phyloP scores from a whole-genome alignment of 2,329 filamentous ascomycete species.

The Leptoxyphium fumago region DNA sequence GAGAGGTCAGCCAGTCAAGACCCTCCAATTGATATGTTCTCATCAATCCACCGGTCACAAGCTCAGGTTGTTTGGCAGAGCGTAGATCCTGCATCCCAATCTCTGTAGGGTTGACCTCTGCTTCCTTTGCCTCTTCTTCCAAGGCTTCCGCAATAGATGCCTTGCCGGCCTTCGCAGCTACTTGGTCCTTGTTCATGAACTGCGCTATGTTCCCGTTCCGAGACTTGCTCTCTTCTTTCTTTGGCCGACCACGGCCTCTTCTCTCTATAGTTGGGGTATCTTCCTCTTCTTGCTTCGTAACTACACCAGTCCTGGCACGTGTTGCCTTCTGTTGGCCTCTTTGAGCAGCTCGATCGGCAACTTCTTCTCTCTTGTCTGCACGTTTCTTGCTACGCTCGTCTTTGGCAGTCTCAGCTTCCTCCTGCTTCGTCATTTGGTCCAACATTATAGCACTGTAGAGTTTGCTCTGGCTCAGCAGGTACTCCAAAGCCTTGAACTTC shows the following conservation, averaged over 20 bases:
- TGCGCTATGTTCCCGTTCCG: constrained; percentile 37
- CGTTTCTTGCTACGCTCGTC: constrained; percentile 31
- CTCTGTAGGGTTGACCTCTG: constrained; percentile 43
- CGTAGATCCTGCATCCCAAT: constrained; percentile 53
- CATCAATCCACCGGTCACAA: constrained; percentile 81
- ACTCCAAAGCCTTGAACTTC: constrained; percentile 38
- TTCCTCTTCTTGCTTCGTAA: constrained; percentile 5
- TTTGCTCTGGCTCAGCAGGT: constrained; percentile 38
- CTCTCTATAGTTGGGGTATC: constrained; percentile 6
- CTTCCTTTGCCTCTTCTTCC: constrained; percentile 42
- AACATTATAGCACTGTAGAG: constrained; percentile 38
- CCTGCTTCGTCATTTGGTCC: constrained; percentile 37
- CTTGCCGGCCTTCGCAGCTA: constrained; percentile 38
- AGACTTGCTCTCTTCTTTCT: constrained; percentile 18
- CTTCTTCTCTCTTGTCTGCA: constrained; percentile 30
- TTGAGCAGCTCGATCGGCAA: constrained; percentile 31
- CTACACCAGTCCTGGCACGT: constrained; percentile 17
- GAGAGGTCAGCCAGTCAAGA: constrained; percentile 72
- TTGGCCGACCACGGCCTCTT: constrained; percentile 19
- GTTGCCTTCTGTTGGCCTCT: constrained; percentile 33
- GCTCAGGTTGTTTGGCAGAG: constrained; percentile 72
- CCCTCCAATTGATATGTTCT: constrained; percentile 88
- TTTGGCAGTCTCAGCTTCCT: constrained; percentile 31
- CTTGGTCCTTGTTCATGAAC: constrained; percentile 46
- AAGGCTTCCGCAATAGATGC: constrained; percentile 42